These are phyloP conservation scores for Schwanniomyces polymorphus DNA, from an alignment of 805 yeast genomes.

Conservation along the genomic window DNA sequence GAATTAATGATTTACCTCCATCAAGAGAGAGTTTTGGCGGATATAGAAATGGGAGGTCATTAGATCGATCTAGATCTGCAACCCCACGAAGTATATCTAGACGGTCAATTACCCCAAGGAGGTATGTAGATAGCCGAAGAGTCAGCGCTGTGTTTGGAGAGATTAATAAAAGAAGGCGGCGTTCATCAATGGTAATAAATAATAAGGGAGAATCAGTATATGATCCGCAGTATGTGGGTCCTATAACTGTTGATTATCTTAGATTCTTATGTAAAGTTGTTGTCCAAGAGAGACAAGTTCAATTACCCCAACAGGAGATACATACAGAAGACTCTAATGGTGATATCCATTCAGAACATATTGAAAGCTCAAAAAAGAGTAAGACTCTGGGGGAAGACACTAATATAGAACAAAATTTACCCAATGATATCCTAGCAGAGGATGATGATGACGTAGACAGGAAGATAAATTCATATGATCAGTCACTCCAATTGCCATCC, in stretches of 20 bases:
- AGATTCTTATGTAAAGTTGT: constrained; percentile 33
- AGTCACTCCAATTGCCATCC: constrained; percentile 30
- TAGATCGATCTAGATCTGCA: not conserved
- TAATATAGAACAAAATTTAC: not conserved
- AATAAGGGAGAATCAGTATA: constrained; percentile 21
- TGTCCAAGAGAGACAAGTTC: constrained; percentile 3
- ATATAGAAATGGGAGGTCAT: not conserved
- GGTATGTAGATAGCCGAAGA: constrained; percentile 6
- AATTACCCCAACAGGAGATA: not conserved
- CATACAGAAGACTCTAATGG: not conserved
- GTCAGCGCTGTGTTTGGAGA: constrained; percentile 6
- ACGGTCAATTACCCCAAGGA: constrained; percentile 8
- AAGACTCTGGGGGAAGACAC: not conserved
- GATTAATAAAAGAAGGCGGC: constrained; percentile 13
- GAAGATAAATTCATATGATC: constrained; percentile 17
- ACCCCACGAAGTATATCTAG: constrained; percentile 4
- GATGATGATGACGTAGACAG: not conserved
- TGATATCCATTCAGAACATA: not conserved
- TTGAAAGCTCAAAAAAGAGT: not conserved
- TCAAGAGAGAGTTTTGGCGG: not conserved
- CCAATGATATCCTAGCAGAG: constrained; percentile 4
- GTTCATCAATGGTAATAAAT: constrained; percentile 26
- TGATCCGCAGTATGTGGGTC: constrained; percentile 33
- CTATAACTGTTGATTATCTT: constrained; percentile 37
- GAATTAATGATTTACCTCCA: not conserved